Base-by-base conservation (phyloP, 2,329 filamentous ascomycete species). In the Dothistroma pini region DNA sequence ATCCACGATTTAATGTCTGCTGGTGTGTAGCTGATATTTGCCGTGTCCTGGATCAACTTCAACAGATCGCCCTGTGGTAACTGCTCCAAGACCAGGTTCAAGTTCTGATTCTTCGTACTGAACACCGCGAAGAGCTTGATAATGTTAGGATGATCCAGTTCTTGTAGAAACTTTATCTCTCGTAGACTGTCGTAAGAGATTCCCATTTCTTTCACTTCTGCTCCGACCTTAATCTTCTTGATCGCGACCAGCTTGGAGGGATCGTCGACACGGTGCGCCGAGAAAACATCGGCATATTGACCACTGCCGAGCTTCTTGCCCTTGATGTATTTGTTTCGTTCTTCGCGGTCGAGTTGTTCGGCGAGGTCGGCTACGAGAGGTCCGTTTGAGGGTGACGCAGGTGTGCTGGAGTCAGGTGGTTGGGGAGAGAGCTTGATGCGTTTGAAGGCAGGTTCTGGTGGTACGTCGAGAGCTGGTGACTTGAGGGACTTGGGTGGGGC, bases 1-100 rank as follows among this genome's bases (percentile, higher is more conserved):
- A 97, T 96, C 95, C 95, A 99, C 16, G 92, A 89, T 76, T 99
- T 99, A 76, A 97, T 92, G 75, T 99, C 95, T 19, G 90, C 89
- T 11, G 86, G 85, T 63, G 90, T 90, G 75, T 97, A 97, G 58
- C 87, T 86, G 52, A 97, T 88, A 57, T 81, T 80, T 51, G 88
- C 84, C 32, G 84, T 86, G 76, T 97, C 93, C 75, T 91, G 90
- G 75, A 96, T 96, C 61, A 99, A 85, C 83, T 93, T 91, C 77
- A 97, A 91, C 31, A 99, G 84, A 77, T 99, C 95, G 66, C 95
- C 93, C n/a, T 91, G 85, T 0, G 93, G 93, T 4, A 97, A 83
- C 76, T 89, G 96, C 77, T 99, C 95, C 69, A 99, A 86, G 2
- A 99, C 95, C 9, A 99, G 85, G 73, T 96, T 96, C 68, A 99